Evolutionary conservation across 73 alveolate genomes (phyloP), one percentile per base, ranked within the genome.

Genomic region (Blepharisma stoltei): DNA sequence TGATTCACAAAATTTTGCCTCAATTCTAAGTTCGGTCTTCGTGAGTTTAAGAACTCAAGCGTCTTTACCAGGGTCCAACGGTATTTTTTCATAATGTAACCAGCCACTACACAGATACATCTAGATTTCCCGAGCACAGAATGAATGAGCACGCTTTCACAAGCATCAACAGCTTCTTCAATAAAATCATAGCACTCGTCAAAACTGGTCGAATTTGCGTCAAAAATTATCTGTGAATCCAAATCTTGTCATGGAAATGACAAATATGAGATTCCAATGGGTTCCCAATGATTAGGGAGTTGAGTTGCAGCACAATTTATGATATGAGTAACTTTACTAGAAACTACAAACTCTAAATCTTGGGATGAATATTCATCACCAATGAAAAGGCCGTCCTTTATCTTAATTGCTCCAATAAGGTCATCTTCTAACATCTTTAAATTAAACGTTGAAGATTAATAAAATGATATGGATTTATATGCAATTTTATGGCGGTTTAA

Each of bases 141-240:
- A 87, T 97, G 99, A 21, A 97, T 99, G 46, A 97, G 88, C 14
- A 95, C 89, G 75, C 98, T 95, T 86, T 97, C 99, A 5, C 98
- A 97, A 73, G 83, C 85, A 67, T 82, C 94, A 45, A 91, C 77
- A 55, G 98, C 90, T 83, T 94, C 98, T 77, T 96, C 99, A 27
- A 96, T 93, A 83, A 96, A 96, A 67, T 78, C 82, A 83, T 85
- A 91, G 66, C 93, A 94, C 77, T 92, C 92, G 78, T 92, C 92
- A 14, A 97, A 93, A 20, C 86, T 89, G 76, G 94, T 97, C 78
- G 90, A 97, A 55, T 93, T 89, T 54, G 83, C 84, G 66, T 96
- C 99, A 47, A 96, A 90, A 25, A 96, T 78, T 83, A 69, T 81
- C 78, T 96, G 94, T 54, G 90, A 83, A 23, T 94, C 98, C 49